phyloP scores from a whole-genome alignment of 768 basidiomycete species.

The Boletus rufocinnamomeus region DNA sequence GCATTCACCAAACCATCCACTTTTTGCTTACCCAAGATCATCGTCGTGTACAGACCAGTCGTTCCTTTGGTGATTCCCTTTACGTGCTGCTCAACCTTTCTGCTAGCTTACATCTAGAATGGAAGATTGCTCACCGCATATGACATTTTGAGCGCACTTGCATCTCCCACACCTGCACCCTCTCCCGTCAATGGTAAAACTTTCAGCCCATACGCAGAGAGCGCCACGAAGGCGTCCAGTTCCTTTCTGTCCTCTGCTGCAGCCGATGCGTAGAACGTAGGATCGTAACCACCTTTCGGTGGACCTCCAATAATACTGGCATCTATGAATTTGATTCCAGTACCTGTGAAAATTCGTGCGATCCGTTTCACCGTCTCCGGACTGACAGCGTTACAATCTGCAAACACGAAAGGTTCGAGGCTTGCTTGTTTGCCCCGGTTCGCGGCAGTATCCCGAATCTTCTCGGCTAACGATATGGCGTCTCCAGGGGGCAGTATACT shows the following conservation, averaged over 20 bases:
- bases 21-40: slow-evolving; percentile 49
- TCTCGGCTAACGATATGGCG: slow-evolving; percentile 47
- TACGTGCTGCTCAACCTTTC: not conserved
- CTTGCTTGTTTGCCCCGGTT: not conserved
- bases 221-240: slow-evolving; percentile 42
- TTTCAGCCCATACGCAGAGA: slow-evolving; percentile 48
- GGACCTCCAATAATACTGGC: slow-evolving; percentile 59
- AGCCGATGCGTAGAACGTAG: slow-evolving; percentile 57
- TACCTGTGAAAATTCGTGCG: slow-evolving; percentile 43
- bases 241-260: slow-evolving; percentile 31
- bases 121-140: slow-evolving; percentile 49
- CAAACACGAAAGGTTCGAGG: slow-evolving; percentile 39
- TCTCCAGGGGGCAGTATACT: slow-evolving; percentile 61
- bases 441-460: slow-evolving; percentile 14
- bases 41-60: slow-evolving; percentile 53
- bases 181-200: slow-evolving; percentile 48
- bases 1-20: not conserved
- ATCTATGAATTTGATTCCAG: slow-evolving; percentile 50
- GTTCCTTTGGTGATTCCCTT: slow-evolving; percentile 60
- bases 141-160: slow-evolving; percentile 65
- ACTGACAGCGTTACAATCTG: slow-evolving; percentile 61
- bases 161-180: slow-evolving; percentile 53
- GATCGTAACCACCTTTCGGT: slow-evolving; percentile 48
- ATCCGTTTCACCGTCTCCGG: slow-evolving; percentile 52
- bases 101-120: not conserved